These are phyloP conservation scores for Kodamaea restingae DNA, from an alignment of 805 yeast genomes.

Conservation along the genomic window DNA sequence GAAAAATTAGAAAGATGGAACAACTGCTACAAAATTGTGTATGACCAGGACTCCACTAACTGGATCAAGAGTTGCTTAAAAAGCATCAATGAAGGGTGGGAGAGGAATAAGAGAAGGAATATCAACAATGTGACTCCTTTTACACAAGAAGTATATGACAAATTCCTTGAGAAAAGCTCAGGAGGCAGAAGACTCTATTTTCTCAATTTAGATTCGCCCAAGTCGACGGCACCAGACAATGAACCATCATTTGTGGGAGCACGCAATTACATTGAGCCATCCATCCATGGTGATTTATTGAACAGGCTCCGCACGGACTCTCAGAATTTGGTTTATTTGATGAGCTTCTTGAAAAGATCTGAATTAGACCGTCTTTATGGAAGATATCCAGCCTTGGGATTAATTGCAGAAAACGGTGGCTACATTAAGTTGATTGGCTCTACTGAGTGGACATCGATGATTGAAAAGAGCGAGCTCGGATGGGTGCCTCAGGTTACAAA, in stretches of 20 bases:
- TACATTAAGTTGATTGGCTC: conserved; percentile 55
- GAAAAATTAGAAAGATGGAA: conserved; percentile 64
- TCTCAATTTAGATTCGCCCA: conserved; percentile 48
- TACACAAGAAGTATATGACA: conserved; percentile 28
- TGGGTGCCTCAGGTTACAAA: conserved; percentile 61
- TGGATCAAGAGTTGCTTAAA: conserved; percentile 66
- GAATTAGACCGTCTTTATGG: conserved; percentile 68
- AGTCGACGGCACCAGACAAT: conserved; percentile 4
- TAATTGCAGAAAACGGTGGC: conserved; percentile 90
- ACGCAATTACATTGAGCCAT: conserved; percentile 44
- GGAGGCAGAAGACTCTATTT: conserved; percentile 45
- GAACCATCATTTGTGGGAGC: background rate
- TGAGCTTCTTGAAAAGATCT: conserved; percentile 59
- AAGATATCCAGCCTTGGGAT: conserved; percentile 65
- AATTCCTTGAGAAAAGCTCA: conserved; percentile 23
- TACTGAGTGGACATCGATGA: conserved; percentile 58
- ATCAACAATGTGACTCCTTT: conserved; percentile 27
- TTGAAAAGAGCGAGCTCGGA: conserved; percentile 40
- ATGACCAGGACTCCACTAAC: conserved; percentile 61
- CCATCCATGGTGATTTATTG: conserved; percentile 49
- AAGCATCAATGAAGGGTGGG: conserved; percentile 46
- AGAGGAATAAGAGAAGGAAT: conserved; percentile 24
- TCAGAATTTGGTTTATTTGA: conserved; percentile 63
- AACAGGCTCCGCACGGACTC: conserved; percentile 56
- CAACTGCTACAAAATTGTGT: conserved; percentile 52